Evolutionary conservation across 768 basidiomycete genomes (phyloP).

Genomic region (Leccinum ochraceum): DNA sequence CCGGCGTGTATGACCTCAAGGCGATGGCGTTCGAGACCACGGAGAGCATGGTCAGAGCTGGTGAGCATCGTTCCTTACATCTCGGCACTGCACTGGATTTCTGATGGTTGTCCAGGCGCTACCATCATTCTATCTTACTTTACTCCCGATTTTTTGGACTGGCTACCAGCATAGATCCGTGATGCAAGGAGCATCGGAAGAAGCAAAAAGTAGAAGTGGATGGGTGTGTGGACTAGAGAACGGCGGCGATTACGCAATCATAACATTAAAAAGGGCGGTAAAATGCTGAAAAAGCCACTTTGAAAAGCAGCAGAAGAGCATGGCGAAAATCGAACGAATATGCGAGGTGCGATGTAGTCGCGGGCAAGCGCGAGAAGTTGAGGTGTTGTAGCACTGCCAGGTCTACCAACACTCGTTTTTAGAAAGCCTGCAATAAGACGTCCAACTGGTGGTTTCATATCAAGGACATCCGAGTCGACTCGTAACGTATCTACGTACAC

Average conservation of each 20-base stretch:
- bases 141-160: slow-evolving; percentile 94
- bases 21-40: slow-evolving; percentile 94
- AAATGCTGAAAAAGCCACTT: too few relatives aligned
- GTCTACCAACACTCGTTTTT: too few relatives aligned
- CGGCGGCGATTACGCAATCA: background rate
- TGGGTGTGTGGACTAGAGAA: background rate
- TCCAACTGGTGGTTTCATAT: too few relatives aligned
- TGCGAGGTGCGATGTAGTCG: too few relatives aligned
- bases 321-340: too few relatives aligned
- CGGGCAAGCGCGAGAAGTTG: too few relatives aligned
- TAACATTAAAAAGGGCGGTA: too few relatives aligned
- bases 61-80: slow-evolving; percentile 42
- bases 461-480: too few relatives aligned
- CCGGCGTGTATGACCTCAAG: slow-evolving; percentile 90
- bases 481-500: too few relatives aligned
- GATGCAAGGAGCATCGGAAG: background rate
- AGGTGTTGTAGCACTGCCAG: too few relatives aligned
- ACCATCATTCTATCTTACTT: slow-evolving; percentile 94
- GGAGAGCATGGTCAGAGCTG: slow-evolving; percentile 91
- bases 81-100: background rate
- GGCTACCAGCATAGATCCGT: slow-evolving; percentile 48
- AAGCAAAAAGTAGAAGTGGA: background rate
- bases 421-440: too few relatives aligned
- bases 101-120: slow-evolving; percentile 58
- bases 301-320: too few relatives aligned